A percentile compares a stretch with the other conserved stretches of the same genome.
Conservation (phyloP, 2,329 filamentous ascomycete species). For the Aspergillus ustus region DNA sequence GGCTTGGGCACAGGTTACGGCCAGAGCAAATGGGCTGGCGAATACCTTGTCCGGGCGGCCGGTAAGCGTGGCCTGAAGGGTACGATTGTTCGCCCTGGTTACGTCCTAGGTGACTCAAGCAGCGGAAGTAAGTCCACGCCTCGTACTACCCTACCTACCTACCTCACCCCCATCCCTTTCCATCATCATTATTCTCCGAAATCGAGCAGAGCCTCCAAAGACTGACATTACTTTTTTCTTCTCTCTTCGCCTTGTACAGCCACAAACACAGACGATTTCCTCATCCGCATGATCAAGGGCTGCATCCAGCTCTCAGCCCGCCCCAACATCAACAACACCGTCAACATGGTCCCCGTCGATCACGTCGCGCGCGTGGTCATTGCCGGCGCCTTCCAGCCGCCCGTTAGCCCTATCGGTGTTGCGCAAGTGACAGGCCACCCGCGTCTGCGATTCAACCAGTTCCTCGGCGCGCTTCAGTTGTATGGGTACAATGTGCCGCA, state of each 20-base stretch:
- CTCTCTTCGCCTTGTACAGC: constrained; percentile 14
- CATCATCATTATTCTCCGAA: not conserved
- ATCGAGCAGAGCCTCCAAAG: not conserved
- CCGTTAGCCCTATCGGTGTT: constrained; percentile 61
- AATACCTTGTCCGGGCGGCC: constrained; percentile 76
- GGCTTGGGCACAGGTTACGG: constrained; percentile 88
- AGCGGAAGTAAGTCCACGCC: constrained; percentile 56
- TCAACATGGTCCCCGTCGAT: constrained; percentile 86
- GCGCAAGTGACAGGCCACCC: constrained; percentile 81
- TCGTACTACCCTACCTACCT: not conserved
- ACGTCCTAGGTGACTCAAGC: constrained; percentile 74
- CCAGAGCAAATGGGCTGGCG: constrained; percentile 84
- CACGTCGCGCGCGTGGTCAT: constrained; percentile 83
- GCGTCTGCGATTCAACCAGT: constrained; percentile 76
- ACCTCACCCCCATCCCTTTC: not conserved
- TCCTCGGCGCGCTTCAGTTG: constrained; percentile 68
- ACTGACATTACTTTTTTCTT: constrained; percentile 37
- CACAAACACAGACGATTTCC: constrained; percentile 85
- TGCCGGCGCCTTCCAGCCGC: constrained; percentile 70
- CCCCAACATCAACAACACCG: constrained; percentile 80
- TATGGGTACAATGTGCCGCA: constrained; percentile 75
- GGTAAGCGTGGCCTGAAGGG: constrained; percentile 76
- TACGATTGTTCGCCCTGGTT: constrained; percentile 79
- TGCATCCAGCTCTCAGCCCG: constrained; percentile 77
- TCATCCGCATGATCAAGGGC: constrained; percentile 84